A percentile compares a stretch with the other conserved stretches of the same genome.
phyloP scores from a whole-genome alignment of 2,329 filamentous ascomycete species.

The Fonsecaea erecta region DNA sequence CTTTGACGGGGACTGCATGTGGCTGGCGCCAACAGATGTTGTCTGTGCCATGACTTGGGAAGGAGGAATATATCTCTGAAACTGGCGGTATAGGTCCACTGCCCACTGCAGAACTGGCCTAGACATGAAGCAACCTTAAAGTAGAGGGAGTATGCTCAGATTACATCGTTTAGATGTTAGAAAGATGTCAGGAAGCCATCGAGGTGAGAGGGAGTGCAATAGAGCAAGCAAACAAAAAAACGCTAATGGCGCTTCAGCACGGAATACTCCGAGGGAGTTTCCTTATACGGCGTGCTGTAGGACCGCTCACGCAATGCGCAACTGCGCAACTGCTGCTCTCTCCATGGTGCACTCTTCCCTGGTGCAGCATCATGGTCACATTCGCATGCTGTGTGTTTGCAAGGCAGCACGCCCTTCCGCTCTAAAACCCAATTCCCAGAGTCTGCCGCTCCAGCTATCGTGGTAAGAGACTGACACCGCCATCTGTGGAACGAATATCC shows the following conservation, averaged over 20 bases:
- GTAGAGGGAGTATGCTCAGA: background rate
- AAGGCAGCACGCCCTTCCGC: background rate
- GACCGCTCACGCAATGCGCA: background rate
- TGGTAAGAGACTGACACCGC: slow-evolving; percentile 12
- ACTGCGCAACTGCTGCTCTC: background rate
- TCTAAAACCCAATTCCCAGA: background rate
- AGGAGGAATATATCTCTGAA: slow-evolving; percentile 2
- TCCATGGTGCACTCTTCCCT: too few species aligned
- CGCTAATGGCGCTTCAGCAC: background rate
- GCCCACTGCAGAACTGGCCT: background rate
- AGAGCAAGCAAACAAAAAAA: background rate
- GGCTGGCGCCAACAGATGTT: slow-evolving; percentile 15
- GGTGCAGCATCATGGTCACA: background rate
- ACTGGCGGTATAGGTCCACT: slow-evolving; percentile 1
- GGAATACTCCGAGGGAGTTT: background rate
- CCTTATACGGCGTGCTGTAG: background rate
- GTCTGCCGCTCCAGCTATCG: background rate
- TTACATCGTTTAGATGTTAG: background rate
- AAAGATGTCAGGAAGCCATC: background rate
- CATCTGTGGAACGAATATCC: slow-evolving; percentile 16
- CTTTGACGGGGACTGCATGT: slow-evolving; percentile 52
- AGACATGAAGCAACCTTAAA: slow-evolving; percentile 11
- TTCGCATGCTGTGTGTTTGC: too few species aligned
- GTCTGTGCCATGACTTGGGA: slow-evolving; percentile 28
- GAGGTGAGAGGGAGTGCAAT: background rate